Evolutionary conservation across 306 rosid species (phyloP).

Genomic region (Senna tora): DNA sequence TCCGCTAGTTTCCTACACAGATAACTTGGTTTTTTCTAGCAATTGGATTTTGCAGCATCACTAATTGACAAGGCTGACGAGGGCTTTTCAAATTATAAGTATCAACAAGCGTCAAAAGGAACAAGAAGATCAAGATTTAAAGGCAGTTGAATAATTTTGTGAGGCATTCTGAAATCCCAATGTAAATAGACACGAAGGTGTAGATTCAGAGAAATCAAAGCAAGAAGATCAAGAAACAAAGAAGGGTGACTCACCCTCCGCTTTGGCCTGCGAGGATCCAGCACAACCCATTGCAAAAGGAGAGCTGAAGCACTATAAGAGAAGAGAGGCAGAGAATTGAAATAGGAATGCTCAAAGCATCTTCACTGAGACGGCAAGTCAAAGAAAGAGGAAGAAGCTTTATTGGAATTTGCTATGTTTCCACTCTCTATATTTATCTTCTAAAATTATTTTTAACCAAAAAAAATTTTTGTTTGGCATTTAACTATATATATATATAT

Average conservation of each 20-base stretch:
- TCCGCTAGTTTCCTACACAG: conserved; percentile 3
- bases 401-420: neutral
- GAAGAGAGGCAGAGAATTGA: neutral
- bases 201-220: conserved; percentile 16
- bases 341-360: conserved; percentile 9
- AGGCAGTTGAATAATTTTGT: conserved; percentile 8
- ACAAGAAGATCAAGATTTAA: conserved; percentile 18
- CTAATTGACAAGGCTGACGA: neutral
- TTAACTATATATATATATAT: too few relatives aligned
- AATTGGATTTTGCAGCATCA: conserved; percentile 2
- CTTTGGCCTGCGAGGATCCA: conserved; percentile 82
- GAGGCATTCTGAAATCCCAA: conserved; percentile 36
- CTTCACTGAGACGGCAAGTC: conserved; percentile 47
- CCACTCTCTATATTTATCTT: neutral
- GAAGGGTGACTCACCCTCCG: conserved; percentile 63
- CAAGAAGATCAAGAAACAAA: conserved; percentile 15
- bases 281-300: conserved; percentile 78
- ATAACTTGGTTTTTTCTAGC: neutral
- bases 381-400: conserved; percentile 25
- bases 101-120: neutral
- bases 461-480: too few relatives aligned
- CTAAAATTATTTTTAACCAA: too few relatives aligned
- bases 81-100: neutral
- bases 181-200: conserved; percentile 34
- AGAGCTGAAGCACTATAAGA: conserved; percentile 4